Evolutionary conservation across 2,329 filamentous ascomycete genomes (phyloP).

Genomic region (Aspergillus nomiae): DNA sequence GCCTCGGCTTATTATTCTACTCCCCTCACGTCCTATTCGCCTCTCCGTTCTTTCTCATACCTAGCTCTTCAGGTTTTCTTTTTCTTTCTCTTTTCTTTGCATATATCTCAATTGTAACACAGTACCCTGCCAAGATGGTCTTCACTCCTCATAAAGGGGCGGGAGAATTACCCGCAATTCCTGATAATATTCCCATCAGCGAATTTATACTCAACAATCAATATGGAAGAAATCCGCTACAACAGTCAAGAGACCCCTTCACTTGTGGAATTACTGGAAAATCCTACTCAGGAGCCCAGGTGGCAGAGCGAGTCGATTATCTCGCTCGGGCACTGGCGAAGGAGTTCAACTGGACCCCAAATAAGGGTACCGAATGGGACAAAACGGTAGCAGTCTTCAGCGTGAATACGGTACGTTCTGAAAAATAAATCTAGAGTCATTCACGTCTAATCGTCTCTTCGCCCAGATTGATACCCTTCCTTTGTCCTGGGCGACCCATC

Average conservation of each 20-base stretch:
- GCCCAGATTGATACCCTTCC: slow-evolving; percentile 72
- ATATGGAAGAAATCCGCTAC: slow-evolving; percentile 66
- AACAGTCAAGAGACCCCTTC: slow-evolving; percentile 68
- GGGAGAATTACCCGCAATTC: slow-evolving; percentile 56
- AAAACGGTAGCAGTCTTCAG: slow-evolving; percentile 77
- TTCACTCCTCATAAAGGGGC: slow-evolving; percentile 46
- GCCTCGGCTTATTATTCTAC: background rate
- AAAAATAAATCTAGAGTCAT: background rate
- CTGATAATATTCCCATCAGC: slow-evolving; percentile 72
- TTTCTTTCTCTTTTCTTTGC: slow-evolving; percentile 1
- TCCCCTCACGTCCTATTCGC: background rate
- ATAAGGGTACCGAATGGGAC: slow-evolving; percentile 75
- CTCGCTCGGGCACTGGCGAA: slow-evolving; percentile 70
- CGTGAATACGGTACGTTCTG: slow-evolving; percentile 69
- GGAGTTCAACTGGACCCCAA: slow-evolving; percentile 70
- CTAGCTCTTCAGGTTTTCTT: background rate
- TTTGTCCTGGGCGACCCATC: slow-evolving; percentile 72
- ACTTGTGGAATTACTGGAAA: slow-evolving; percentile 75
- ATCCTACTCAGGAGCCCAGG: slow-evolving; percentile 64
- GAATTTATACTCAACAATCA: slow-evolving; percentile 77
- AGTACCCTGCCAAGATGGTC: slow-evolving; percentile 39
- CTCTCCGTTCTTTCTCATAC: background rate
- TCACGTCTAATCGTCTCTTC: background rate
- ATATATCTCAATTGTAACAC: background rate
- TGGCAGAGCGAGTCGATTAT: slow-evolving; percentile 65